phyloP scores from a whole-genome alignment of 2,329 filamentous ascomycete species.

The Penicillium sp. region DNA sequence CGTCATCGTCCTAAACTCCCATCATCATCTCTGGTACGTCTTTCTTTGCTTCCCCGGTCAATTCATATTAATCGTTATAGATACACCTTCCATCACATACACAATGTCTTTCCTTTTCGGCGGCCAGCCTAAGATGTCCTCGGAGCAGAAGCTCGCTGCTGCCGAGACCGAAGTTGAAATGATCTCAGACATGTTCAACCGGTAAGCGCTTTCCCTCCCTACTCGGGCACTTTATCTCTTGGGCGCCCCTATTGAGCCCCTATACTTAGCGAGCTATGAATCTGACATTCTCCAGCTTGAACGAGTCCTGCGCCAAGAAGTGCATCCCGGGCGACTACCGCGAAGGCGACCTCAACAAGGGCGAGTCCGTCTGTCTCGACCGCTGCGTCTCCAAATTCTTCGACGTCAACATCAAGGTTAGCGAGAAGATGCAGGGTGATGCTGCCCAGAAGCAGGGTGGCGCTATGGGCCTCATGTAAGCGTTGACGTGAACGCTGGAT shows the following conservation, averaged over 20 bases:
- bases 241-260: neutral
- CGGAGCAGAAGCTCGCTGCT: constrained; percentile 94
- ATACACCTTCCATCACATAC: constrained; percentile 17
- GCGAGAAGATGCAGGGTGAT: constrained; percentile 91
- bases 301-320: constrained; percentile 87
- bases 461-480: constrained; percentile 52
- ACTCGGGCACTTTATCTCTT: neutral
- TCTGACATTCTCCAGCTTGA: constrained; percentile 58
- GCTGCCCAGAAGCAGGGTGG: constrained; percentile 64
- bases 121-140: constrained; percentile 76
- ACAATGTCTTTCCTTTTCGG: constrained; percentile 73
- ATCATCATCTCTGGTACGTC: constrained; percentile 6
- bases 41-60: constrained; percentile 1
- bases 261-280: neutral
- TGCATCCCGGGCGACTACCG: constrained; percentile 91
- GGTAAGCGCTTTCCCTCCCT: constrained; percentile 56
- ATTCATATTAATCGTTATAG: neutral
- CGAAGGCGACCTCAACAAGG: constrained; percentile 96
- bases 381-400: constrained; percentile 98
- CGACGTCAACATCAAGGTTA: constrained; percentile 96
- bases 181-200: constrained; percentile 96
- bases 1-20: constrained; percentile 7
- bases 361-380: constrained; percentile 96
- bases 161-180: constrained; percentile 98
- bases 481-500: neutral